A percentile compares a stretch with the other conserved stretches of the same genome.
These are phyloP conservation scores for Neofusicoccum laricinum DNA, from an alignment of 2,329 filamentous ascomycete genomes.

Conservation along the genomic window DNA sequence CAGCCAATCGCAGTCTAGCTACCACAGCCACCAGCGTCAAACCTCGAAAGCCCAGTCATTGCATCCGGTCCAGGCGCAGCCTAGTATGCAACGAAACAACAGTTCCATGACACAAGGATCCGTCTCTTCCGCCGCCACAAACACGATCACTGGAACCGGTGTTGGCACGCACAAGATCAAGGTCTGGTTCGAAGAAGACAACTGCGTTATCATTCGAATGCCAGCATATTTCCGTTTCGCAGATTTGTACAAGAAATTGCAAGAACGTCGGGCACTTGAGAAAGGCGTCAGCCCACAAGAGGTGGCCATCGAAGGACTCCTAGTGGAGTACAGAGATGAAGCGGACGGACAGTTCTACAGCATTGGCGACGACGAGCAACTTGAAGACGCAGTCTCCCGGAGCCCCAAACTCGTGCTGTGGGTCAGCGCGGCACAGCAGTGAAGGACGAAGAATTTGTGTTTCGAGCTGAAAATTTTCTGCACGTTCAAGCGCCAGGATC, in stretches of 20 bases:
- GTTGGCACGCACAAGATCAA: constrained; percentile 74
- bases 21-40: constrained; percentile 38
- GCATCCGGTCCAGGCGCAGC: constrained; percentile 15
- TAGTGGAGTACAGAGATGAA: constrained; percentile 85
- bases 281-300: constrained; percentile 30
- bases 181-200: constrained; percentile 81
- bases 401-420: constrained; percentile 69
- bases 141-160: constrained; percentile 19
- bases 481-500: not conserved
- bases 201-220: constrained; percentile 87
- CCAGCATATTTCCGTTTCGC: constrained; percentile 74
- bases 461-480: not conserved
- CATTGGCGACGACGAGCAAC: constrained; percentile 74
- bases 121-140: constrained; percentile 22
- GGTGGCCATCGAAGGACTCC: constrained; percentile 61
- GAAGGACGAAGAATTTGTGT: not conserved
- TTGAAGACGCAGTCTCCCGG: constrained; percentile 74
- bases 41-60: constrained; percentile 30
- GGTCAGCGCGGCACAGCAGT: constrained; percentile 5
- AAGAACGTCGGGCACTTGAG: constrained; percentile 75
- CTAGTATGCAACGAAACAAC: constrained; percentile 37
- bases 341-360: constrained; percentile 69
- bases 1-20: constrained; percentile 12
- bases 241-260: constrained; percentile 79
- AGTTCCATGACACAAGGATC: constrained; percentile 34